Percentiles rank a stretch among this genome's conserved stretches.
These are phyloP conservation scores for Cryphonectria radicalis DNA, from an alignment of 2,329 filamentous ascomycete species.

Conservation along the genomic window DNA sequence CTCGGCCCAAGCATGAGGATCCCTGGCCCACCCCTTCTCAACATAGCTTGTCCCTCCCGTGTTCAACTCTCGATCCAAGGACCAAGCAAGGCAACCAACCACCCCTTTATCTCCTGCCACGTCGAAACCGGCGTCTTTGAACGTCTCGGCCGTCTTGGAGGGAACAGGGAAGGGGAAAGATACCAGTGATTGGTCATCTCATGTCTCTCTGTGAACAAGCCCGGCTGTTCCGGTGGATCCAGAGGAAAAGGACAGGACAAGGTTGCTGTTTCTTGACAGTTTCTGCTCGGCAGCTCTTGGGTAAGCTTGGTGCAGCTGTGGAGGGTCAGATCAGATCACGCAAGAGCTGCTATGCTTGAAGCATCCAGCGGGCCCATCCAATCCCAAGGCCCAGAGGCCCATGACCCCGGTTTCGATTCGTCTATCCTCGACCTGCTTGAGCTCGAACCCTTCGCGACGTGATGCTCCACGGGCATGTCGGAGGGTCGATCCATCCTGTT, in stretches of 20 bases:
- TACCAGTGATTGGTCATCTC: constrained; percentile 4
- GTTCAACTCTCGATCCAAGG: not conserved
- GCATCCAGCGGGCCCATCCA: constrained; percentile 3
- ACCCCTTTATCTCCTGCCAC: not conserved
- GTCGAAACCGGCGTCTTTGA: not conserved
- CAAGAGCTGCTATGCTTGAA: constrained; percentile 24
- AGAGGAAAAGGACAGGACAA: constrained; percentile 8
- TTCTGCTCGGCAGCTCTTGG: not conserved
- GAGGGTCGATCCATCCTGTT: constrained; percentile 9
- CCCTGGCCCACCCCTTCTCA: not conserved
- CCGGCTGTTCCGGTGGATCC: constrained; percentile 19
- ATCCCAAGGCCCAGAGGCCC: not conserved
- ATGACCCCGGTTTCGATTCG: not conserved
- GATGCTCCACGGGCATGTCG: not conserved
- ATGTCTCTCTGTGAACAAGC: not conserved
- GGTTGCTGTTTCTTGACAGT: constrained; percentile 15
- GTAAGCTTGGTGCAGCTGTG: not conserved
- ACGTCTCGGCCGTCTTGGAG: not conserved
- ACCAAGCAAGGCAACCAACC: not conserved
- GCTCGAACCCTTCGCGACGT: not conserved
- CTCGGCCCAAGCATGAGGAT: not conserved
- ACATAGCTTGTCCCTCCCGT: not conserved
- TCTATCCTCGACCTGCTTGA: not conserved
- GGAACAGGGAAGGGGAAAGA: not conserved
- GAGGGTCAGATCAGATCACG: constrained; percentile 23